phyloP scores from a whole-genome alignment of 768 basidiomycete species.

The Pisolithus orientalis region DNA sequence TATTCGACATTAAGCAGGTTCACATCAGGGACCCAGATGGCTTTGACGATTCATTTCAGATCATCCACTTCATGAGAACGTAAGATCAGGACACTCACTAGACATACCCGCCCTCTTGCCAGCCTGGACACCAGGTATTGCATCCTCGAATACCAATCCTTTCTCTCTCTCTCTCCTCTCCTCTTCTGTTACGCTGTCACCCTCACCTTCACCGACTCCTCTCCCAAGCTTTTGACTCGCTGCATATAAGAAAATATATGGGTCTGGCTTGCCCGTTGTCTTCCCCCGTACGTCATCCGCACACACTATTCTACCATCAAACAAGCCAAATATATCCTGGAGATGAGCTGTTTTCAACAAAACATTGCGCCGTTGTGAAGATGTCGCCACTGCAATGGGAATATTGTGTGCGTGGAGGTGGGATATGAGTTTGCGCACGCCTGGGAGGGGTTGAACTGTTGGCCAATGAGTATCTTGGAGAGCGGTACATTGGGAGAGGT shows the following conservation, averaged over 20 bases:
- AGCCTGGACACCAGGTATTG: slow-evolving; percentile 68
- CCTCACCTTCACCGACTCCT: slow-evolving; percentile 46
- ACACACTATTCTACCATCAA: slow-evolving; percentile 52
- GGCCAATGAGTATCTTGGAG: slow-evolving; percentile 66
- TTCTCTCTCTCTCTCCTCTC: slow-evolving; percentile 45
- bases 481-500: slow-evolving; percentile 47
- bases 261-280: slow-evolving; percentile 69
- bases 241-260: slow-evolving; percentile 75
- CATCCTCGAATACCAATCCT: slow-evolving; percentile 83
- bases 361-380: slow-evolving; percentile 61
- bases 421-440: slow-evolving; percentile 57
- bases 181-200: slow-evolving; percentile 21
- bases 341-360: slow-evolving; percentile 62
- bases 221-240: slow-evolving; percentile 54
- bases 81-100: slow-evolving; percentile 38
- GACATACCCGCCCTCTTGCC: slow-evolving; percentile 84
- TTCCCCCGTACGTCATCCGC: slow-evolving; percentile 56
- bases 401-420: slow-evolving; percentile 64
- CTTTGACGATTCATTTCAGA: slow-evolving; percentile 31
- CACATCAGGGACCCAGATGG: slow-evolving; percentile 80
- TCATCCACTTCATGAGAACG: not conserved
- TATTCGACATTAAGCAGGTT: slow-evolving; percentile 53
- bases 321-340: slow-evolving; percentile 43
- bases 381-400: slow-evolving; percentile 79
- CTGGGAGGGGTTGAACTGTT: slow-evolving; percentile 66